Evolutionary conservation across 2,329 filamentous ascomycete species (phyloP).

Genomic region (Monosporascus cannonballus): DNA sequence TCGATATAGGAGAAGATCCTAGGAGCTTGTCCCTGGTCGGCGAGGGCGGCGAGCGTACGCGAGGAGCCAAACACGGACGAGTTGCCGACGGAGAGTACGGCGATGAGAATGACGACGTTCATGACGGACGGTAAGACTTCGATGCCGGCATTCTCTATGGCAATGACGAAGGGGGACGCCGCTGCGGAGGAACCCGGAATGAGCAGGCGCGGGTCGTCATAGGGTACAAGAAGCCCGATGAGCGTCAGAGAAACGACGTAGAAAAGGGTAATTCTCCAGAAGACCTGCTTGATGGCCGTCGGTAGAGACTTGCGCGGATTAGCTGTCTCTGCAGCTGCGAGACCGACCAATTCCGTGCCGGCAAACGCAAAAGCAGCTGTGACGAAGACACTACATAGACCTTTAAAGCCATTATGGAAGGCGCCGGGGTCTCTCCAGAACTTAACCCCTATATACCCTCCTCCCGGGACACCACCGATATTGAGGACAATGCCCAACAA

Average conservation of each 20-base stretch:
- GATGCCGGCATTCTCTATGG: conserved; percentile 77
- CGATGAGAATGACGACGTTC: conserved; percentile 91
- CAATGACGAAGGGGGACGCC: conserved; percentile 89
- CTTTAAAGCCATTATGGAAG: conserved; percentile 77
- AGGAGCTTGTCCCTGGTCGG: conserved; percentile 81
- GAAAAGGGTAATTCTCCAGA: conserved; percentile 89
- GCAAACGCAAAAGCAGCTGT: conserved; percentile 72
- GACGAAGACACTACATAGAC: conserved; percentile 72
- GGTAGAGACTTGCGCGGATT: conserved; percentile 78
- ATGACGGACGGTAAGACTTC: conserved; percentile 77
- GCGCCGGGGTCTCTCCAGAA: conserved; percentile 80
- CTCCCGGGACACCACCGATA: conserved; percentile 67
- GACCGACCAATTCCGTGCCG: conserved; percentile 69
- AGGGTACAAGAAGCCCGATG: conserved; percentile 77
- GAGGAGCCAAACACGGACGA: conserved; percentile 88
- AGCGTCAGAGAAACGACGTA: conserved; percentile 79
- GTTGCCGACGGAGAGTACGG: conserved; percentile 87
- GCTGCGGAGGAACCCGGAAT: conserved; percentile 52
- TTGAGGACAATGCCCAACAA: conserved; percentile 83
- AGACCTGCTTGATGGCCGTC: conserved; percentile 85
- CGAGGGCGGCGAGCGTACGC: conserved; percentile 81
- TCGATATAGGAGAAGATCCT: conserved; percentile 74
- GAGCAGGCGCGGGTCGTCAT: conserved; percentile 59
- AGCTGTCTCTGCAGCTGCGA: conserved; percentile 72
- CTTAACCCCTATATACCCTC: conserved; percentile 72